Base-by-base conservation (phyloP, 2,329 filamentous ascomycete species). In the Xylaria sp. region DNA sequence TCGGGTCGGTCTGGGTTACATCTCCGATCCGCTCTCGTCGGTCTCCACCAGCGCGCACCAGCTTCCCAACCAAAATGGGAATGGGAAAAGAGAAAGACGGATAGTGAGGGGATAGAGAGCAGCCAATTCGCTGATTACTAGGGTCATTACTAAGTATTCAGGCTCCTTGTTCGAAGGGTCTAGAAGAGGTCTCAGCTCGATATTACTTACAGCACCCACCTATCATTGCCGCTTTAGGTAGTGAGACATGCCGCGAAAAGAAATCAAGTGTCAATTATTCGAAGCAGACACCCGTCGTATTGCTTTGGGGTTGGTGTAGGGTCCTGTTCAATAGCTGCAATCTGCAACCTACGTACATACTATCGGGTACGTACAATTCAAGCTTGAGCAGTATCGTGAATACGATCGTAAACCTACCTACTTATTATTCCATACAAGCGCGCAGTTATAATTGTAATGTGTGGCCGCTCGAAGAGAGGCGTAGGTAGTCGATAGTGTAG, bases 91-190 rank as follows among this genome's bases (percentile, higher is more conserved):
- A 38, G 7, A 4, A 15, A 15, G 11, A 38, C 21, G 11, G 40
- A 2, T 8, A 51, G 49, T 25, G 19, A 38, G 19, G 12, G 15
- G 2, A 35, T 43, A 46, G n/a, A 50, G 40, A 28, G 31, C 33
- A 42, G 50, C 23, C 50, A 54, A 31, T 45, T 50, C 37, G 3
- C n/a, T 38, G 63, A 63, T 64, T 64, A 63, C 63, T 60, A 60
- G 56, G 53, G 53, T 33, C 33, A 60, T 63, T 60, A 66, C 46
- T 61, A 56, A 66, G 12, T 45, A 11, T 15, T 4, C 3, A 47
- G 42, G 28, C 40, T 23, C 33, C 28, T 12, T 14, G 28, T 45
- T 42, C 51, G 63, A 65, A 65, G 19, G 47, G 33, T 63, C 63
- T 65, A 63, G 63, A 65, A 63, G 25, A 57, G 35, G 19, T 23